Base-by-base conservation (phyloP, 768 basidiomycete genomes). In the Pisolithus tinctorius region DNA sequence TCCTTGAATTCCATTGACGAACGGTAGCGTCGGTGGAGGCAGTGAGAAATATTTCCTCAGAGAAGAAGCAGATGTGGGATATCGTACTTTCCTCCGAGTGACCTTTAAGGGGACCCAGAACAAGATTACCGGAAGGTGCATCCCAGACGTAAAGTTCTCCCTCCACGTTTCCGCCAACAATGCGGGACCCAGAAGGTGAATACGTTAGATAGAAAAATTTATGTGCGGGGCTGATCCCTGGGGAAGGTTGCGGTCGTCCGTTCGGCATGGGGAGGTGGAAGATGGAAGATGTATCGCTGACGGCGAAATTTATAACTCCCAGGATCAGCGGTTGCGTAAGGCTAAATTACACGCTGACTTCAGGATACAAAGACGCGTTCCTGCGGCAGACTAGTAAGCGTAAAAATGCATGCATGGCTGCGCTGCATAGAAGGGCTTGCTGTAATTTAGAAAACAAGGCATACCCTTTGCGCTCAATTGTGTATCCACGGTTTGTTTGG, bases 131-230 rank as follows among this genome's bases (percentile, higher is more conserved):
- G 5, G 50, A 45, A 29, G 37, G 5, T 25, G 45, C 30, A 27
- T 47, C 50, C 48, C 50, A 48, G 26, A 48, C 27, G n/a, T 37
- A 45, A 23, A 56, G 34, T 14, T 20, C 27, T 17, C 29, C 43
- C 14, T 53, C 40, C 14, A 17, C 23, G 2, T 51, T 45, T 20
- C 51, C 54, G 13, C 52, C 47, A 3, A 50, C 40, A 13, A 58
- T 48, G 10, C 41, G 50, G 14, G 16, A n/a, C 1, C 54, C 54
- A 20, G 55, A 51, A 25, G 54, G 47, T 14, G 54, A 58, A 43
- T 52, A 58, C 8, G 42, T 47, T 9, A 53, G 11, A 30, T 7
- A 20, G 37, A 8, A 10, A 14, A 51, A 31, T 4, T 17, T 5
- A 16, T 36, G 45, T 27, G 6, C 2, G 11, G 16, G 16, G 6